These are phyloP conservation scores for Chenopodium berlandieri DNA, from an alignment of 148 eudicot species.

Conservation along the genomic window DNA sequence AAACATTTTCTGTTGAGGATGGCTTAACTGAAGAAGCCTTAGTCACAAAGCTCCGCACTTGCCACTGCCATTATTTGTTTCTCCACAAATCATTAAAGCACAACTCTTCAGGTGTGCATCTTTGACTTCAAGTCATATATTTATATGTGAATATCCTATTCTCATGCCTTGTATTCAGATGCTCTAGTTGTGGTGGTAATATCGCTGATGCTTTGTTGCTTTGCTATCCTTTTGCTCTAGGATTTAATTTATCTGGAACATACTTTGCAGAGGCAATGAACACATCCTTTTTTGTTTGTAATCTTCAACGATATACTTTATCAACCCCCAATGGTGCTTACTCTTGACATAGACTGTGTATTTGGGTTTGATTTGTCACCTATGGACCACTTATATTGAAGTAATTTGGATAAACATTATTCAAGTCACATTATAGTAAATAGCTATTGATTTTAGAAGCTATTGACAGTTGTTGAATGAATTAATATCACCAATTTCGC, in stretches of 20 bases:
- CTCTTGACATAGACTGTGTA: neutral
- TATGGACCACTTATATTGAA: neutral
- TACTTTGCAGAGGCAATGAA: neutral
- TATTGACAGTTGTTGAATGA: neutral
- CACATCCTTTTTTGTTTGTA: neutral
- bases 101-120: conserved; percentile 73
- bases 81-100: conserved; percentile 76
- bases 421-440: neutral
- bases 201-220: neutral
- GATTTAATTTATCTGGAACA: neutral
- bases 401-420: neutral
- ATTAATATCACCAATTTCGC: neutral
- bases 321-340: neutral
- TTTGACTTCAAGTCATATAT: conserved; percentile 8
- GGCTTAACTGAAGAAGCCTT: conserved; percentile 95
- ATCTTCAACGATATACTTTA: neutral
- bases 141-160: neutral
- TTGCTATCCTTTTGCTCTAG: neutral
- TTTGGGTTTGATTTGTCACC: neutral
- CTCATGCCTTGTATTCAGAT: neutral
- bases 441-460: neutral
- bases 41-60: conserved; percentile 93
- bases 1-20: conserved; percentile 88
- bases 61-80: conserved; percentile 84
- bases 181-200: neutral